A percentile compares a stretch with the other conserved stretches of the same genome.
phyloP scores from a whole-genome alignment of 2,329 filamentous ascomycete species.

The Hypoxylon sp. region DNA sequence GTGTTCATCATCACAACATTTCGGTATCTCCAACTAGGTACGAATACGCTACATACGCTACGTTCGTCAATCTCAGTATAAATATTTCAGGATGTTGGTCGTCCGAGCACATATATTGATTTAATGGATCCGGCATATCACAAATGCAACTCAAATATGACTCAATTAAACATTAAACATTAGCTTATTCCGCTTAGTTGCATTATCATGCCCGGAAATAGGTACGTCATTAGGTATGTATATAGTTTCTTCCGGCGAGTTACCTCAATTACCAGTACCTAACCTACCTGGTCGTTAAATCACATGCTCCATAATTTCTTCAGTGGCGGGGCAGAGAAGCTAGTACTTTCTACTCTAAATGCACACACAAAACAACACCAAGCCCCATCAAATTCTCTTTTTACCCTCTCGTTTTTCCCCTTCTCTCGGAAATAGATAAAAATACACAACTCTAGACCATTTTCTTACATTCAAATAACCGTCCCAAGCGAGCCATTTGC shows the following conservation, averaged over 20 bases:
- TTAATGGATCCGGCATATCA: constrained; percentile 27
- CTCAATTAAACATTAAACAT: constrained; percentile 29
- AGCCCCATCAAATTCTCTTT: constrained; percentile 20
- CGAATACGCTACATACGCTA: too few species aligned
- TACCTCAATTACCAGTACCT: constrained; percentile 7
- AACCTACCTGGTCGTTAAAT: constrained; percentile 11
- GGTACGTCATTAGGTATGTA: constrained; percentile 18
- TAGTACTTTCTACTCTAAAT: constrained; percentile 26
- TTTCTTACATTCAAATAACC: constrained; percentile 10
- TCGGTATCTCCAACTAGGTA: constrained; percentile 26
- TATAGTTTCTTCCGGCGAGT: constrained; percentile 6
- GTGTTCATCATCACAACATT: constrained; percentile 1
- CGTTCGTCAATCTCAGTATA: constrained; percentile 10
- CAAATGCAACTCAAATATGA: constrained; percentile 35
- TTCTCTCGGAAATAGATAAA: constrained; percentile 5
- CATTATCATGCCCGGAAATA: constrained; percentile 7
- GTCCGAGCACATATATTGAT: constrained; percentile 28
- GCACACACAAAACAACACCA: constrained; percentile 16
- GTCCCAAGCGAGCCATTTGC: constrained; percentile 11
- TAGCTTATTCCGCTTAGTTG: constrained; percentile 25
- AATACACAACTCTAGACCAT: constrained; percentile 15
- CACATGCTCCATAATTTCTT: constrained; percentile 48
- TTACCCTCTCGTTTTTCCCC: constrained; percentile 9
- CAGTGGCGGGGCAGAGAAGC: constrained; percentile 36
- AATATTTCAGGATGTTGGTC: constrained; percentile 24